Percentiles rank a stretch among this genome's conserved stretches.
phyloP scores from a whole-genome alignment of 1,284 basidiomycete species.

The Ustilago bromivora region DNA sequence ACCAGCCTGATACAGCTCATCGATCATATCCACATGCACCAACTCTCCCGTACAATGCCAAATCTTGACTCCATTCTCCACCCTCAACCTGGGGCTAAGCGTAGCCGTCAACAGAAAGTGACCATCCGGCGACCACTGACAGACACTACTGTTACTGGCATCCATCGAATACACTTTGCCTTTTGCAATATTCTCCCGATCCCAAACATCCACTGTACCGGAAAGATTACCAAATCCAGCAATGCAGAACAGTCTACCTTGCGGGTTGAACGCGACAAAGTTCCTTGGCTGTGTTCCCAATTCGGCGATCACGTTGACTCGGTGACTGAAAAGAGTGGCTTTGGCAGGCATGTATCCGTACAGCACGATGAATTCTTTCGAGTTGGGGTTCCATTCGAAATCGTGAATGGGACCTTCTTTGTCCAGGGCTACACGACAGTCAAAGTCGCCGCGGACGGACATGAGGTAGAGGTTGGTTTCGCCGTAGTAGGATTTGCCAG shows the following conservation, averaged over 20 bases:
- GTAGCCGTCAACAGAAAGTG: slow-evolving; percentile 93
- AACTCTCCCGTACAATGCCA: slow-evolving; percentile 92
- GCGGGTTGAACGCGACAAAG: slow-evolving; percentile 93
- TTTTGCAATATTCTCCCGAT: slow-evolving; percentile 80
- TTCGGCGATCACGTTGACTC: slow-evolving; percentile 87
- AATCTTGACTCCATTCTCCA: slow-evolving; percentile 96
- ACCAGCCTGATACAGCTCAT: slow-evolving; percentile 87
- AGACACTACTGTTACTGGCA: slow-evolving; percentile 90
- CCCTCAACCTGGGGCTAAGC: slow-evolving; percentile 89
- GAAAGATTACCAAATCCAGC: slow-evolving; percentile 97
- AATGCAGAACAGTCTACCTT: slow-evolving; percentile 86
- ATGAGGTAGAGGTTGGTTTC: slow-evolving; percentile 95
- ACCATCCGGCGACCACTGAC: slow-evolving; percentile 95
- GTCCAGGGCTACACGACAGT: slow-evolving; percentile 90
- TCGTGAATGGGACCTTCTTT: slow-evolving; percentile 98
- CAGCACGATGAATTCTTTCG: slow-evolving; percentile 91
- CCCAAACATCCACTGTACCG: slow-evolving; percentile 91
- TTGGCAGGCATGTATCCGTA: slow-evolving; percentile 99
- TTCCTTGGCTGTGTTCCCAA: slow-evolving; percentile 91
- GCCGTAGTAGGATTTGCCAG: slow-evolving; percentile 97
- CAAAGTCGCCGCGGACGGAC: slow-evolving; percentile 93
- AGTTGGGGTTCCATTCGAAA: slow-evolving; percentile 94
- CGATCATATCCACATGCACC: slow-evolving; percentile 80
- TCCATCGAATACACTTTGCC: slow-evolving; percentile 86
- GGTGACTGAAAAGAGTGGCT: slow-evolving; percentile 88